Evolutionary conservation across 2,329 filamentous ascomycete genomes (phyloP).

Genomic region (Biscogniauxia sp.): DNA sequence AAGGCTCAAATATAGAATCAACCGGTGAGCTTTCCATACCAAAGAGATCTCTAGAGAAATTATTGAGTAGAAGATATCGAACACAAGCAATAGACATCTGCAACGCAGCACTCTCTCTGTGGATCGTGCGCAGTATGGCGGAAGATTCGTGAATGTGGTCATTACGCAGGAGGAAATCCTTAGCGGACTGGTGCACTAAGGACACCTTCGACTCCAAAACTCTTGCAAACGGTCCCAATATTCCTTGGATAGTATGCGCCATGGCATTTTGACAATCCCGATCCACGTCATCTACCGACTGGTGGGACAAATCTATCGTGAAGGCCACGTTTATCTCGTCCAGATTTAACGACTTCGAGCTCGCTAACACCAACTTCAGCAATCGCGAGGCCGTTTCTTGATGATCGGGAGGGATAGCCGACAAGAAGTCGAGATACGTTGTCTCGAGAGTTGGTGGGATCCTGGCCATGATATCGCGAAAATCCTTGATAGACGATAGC

Average conservation of each 20-base stretch:
- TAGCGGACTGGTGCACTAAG: conserved; percentile 37
- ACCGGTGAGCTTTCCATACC: background rate
- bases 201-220: conserved; percentile 32
- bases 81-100: conserved; percentile 22
- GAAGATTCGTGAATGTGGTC: background rate
- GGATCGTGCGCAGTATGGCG: conserved; percentile 8
- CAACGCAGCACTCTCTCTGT: conserved; percentile 11
- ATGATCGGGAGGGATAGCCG: conserved; percentile 24
- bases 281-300: conserved; percentile 21
- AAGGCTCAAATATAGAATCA: background rate
- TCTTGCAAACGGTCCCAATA: conserved; percentile 34
- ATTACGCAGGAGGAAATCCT: conserved; percentile 33
- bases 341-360: conserved; percentile 32
- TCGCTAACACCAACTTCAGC: conserved; percentile 34
- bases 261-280: conserved; percentile 30
- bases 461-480: conserved; percentile 30
- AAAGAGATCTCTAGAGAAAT: conserved; percentile 34
- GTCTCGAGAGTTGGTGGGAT: conserved; percentile 31
- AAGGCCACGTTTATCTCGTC: conserved; percentile 36
- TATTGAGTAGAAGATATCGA: conserved; percentile 32
- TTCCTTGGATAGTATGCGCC: conserved; percentile 27
- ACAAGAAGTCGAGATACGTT: conserved; percentile 33
- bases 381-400: conserved; percentile 28
- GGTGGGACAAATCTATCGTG: conserved; percentile 25
- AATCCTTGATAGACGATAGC: conserved; percentile 24